Conservation (phyloP, 1,284 basidiomycete species). For the Mycosarcoma maydis region DNA sequence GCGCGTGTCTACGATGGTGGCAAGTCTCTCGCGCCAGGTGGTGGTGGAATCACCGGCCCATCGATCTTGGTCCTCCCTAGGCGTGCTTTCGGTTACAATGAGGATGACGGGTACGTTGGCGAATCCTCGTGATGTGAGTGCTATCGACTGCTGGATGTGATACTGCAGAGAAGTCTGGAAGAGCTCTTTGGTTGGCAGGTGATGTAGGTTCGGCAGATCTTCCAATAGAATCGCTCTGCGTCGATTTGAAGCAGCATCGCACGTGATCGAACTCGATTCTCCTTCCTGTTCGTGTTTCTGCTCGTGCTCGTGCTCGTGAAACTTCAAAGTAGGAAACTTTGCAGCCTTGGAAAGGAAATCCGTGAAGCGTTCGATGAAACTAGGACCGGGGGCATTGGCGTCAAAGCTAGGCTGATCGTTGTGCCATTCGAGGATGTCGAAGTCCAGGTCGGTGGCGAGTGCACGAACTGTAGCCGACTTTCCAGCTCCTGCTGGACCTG, state of each 20-base stretch:
- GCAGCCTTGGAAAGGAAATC: conserved; percentile 51
- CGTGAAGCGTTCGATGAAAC: conserved; percentile 50
- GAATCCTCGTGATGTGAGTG: conserved; percentile 12
- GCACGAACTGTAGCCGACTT: conserved; percentile 87
- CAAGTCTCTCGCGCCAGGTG: conserved; percentile 67
- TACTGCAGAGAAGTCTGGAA: conserved; percentile 77
- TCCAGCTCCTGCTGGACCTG: conserved; percentile 87
- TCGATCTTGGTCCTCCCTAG: conserved; percentile 69
- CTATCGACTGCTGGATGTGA: conserved; percentile 24
- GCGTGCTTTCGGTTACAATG: conserved; percentile 79
- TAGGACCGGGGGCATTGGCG: conserved; percentile 2
- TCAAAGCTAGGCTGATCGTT: conserved; percentile 68
- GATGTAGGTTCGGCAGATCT: conserved; percentile 85
- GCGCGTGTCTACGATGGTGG: conserved; percentile 73
- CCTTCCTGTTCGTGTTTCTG: no score
- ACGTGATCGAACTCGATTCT: not conserved
- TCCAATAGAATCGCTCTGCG: conserved; percentile 80
- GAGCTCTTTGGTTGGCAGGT: conserved; percentile 73
- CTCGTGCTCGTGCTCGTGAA: conserved; percentile 10
- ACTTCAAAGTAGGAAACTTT: conserved; percentile 43
- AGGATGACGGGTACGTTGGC: conserved; percentile 76
- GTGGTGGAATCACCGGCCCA: conserved; percentile 71
- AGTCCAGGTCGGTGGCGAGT: conserved; percentile 77
- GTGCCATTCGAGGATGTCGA: conserved; percentile 87
- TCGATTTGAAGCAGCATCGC: conserved; percentile 1